phyloP scores from a whole-genome alignment of 2,329 filamentous ascomycete genomes.

The Trichoderma brevicompactum region DNA sequence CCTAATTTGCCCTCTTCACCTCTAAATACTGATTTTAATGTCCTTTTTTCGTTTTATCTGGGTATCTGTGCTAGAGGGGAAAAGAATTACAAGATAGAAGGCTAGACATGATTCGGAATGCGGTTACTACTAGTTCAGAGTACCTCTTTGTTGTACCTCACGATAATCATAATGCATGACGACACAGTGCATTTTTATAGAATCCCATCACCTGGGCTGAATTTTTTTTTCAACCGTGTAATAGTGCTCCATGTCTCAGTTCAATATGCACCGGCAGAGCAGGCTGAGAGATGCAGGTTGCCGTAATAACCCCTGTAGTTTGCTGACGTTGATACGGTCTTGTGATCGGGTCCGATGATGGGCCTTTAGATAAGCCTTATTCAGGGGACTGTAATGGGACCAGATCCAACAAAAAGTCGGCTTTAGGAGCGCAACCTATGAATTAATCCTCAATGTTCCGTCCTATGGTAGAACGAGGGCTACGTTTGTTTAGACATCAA shows the following conservation, averaged over 20 bases:
- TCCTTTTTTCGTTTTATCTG: background rate
- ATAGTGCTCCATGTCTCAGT: background rate
- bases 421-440: background rate
- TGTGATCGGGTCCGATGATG: conserved; percentile 27
- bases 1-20: background rate
- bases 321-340: conserved; percentile 26
- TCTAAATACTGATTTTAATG: background rate
- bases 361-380: conserved; percentile 7
- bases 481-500: too few relatives aligned
- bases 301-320: background rate
- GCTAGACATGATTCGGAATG: conserved; percentile 14
- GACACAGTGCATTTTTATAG: conserved; percentile 12
- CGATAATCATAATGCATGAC: conserved; percentile 22
- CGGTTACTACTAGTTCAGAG: background rate
- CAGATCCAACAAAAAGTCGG: background rate
- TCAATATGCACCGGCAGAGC: background rate
- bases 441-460: background rate
- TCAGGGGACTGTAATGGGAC: conserved; percentile 7
- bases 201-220: background rate
- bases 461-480: background rate
- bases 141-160: conserved; percentile 1
- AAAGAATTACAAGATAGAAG: conserved; percentile 22
- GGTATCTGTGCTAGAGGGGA: background rate
- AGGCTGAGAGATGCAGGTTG: background rate
- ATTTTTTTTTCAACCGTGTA: background rate